Evolutionary conservation across 2,329 filamentous ascomycete species (phyloP), one percentile per base, ranked within the genome.

Genomic region (Diaporthe australafricana): DNA sequence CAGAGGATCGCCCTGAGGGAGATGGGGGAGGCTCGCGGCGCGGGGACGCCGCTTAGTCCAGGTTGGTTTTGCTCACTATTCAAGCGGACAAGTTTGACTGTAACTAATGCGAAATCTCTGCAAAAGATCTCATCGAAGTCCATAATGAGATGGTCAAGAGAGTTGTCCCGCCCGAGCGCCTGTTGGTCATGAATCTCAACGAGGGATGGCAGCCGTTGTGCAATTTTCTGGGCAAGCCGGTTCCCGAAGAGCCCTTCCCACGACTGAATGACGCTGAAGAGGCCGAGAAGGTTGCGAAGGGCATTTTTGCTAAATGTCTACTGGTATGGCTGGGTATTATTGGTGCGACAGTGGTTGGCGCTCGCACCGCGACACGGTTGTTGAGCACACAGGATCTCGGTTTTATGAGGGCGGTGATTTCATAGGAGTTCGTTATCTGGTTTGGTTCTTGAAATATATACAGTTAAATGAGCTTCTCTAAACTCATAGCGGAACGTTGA

Each of bases 161-260:
- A 16, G 48, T 72, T 22, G 70, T 72, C 11, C 70, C 66, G 8
- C 50, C 32, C 7, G 56, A 70, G 27, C 48, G 56, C 1, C 56
- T 72, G 8, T 14, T 72, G 16, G 56, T 63, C 25, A 70, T 72
- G 66, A 57, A 66, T 27, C 40, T 66, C 2, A 42, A 25, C 8
- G 70, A 72, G 5, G 70, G 70, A 3, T 72, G 70, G 70, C 47
- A 72, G 56, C 70, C 70, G 11, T 30, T 72, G 17, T 70, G 66
- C 53, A 25, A 50, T 1, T 72, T 72, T 22, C 20, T 70, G n/a
- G 56, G 60, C 11, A 60, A 48, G 40, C 56, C 70, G 16, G 42
- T 72, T 1, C 66, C 70, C 3, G 3, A 16, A 6, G 66, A 65
- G 56, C 66, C 66, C 4, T 72, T 70, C 12, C 70, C 70, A n/a